Evolutionary conservation across 768 basidiomycete species (phyloP).

Genomic region (Tulasnella calospora): DNA sequence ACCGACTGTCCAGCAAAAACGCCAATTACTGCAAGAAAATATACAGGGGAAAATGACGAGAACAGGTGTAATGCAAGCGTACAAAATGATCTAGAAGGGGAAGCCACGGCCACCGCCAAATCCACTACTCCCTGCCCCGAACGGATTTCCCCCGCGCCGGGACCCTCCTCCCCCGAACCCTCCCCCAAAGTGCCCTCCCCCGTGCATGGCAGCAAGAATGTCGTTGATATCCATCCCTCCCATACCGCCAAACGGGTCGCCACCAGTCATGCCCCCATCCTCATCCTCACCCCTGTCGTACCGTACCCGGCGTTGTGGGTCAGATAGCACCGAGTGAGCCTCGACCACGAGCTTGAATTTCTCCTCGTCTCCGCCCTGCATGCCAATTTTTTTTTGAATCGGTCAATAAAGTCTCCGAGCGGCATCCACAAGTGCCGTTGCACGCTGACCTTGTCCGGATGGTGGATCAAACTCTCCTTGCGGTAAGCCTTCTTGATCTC

Average conservation of each 20-base stretch:
- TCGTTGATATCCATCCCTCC: constrained; percentile 25
- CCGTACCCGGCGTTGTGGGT: constrained; percentile 62
- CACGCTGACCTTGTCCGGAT: constrained; percentile 57
- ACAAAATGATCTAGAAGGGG: constrained; percentile 7
- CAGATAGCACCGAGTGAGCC: constrained; percentile 76
- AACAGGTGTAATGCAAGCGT: background rate
- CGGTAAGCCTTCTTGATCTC: constrained; percentile 93
- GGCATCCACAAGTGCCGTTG: background rate
- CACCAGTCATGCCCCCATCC: constrained; percentile 45
- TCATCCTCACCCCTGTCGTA: constrained; percentile 83
- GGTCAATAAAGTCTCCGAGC: background rate
- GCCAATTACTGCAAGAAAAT: background rate
- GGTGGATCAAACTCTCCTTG: constrained; percentile 57
- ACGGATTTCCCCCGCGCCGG: constrained; percentile 8
- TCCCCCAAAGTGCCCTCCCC: constrained; percentile 24
- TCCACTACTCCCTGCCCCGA: background rate
- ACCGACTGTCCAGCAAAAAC: background rate
- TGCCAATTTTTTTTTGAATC: constrained; percentile 26
- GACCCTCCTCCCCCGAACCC: constrained; percentile 25
- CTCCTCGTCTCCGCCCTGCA: constrained; percentile 87
- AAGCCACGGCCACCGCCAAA: constrained; percentile 15
- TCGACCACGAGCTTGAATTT: constrained; percentile 89
- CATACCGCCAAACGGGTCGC: constrained; percentile 25
- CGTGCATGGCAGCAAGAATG: constrained; percentile 25
- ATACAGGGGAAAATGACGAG: background rate